Conservation (phyloP, 805 yeast genomes). For the Candida silvicultrix region DNA sequence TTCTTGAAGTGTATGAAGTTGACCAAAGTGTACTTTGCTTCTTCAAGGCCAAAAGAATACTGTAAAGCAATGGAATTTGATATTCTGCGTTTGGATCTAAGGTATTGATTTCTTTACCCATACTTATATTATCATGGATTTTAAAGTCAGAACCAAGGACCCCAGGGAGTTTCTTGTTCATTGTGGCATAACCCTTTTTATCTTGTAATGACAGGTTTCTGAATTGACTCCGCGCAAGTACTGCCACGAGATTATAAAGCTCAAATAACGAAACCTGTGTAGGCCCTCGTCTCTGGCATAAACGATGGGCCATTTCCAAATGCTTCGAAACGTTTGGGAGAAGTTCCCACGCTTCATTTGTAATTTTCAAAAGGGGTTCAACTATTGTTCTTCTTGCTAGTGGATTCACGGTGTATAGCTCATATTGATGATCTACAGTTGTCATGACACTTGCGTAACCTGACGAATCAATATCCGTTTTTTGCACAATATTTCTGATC, state of each 20-base stretch:
- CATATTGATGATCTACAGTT: conserved; percentile 17
- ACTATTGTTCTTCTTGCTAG: conserved; percentile 27
- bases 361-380: conserved; percentile 29
- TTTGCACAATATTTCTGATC: conserved; percentile 22
- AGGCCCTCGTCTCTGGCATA: conserved; percentile 36
- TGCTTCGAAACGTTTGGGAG: conserved; percentile 33
- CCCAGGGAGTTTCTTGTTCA: conserved; percentile 1
- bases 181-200: too few species aligned
- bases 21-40: conserved; percentile 45
- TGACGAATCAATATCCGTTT: conserved; percentile 7
- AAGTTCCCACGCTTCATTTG: conserved; percentile 33
- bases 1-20: conserved; percentile 23
- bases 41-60: conserved; percentile 43
- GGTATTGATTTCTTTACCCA: conserved; percentile 14
- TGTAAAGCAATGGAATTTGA: conserved; percentile 28
- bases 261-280: conserved; percentile 32
- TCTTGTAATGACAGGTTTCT: too few species aligned
- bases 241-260: conserved; percentile 28
- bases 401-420: conserved; percentile 26
- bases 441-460: conserved; percentile 27
- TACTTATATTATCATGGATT: conserved; percentile 10
- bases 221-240: too few species aligned
- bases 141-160: conserved; percentile 22
- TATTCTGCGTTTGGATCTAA: conserved; percentile 3
- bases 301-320: conserved; percentile 40